Conservation (phyloP, 768 basidiomycete species). For the Cyclocybe aegerita region DNA sequence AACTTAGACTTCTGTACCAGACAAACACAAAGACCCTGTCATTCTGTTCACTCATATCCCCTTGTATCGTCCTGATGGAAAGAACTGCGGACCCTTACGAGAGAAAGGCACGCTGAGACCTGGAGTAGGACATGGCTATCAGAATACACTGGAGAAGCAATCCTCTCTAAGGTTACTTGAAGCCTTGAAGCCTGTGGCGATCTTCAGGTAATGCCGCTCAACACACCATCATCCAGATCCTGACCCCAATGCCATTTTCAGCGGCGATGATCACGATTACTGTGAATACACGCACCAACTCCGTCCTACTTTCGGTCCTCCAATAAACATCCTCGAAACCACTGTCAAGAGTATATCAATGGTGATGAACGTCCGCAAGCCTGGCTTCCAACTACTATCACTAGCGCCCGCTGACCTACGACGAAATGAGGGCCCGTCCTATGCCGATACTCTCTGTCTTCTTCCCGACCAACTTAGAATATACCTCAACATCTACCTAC, state of each 20-base stretch:
- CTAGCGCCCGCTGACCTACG: constrained; percentile 42
- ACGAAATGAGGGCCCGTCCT: constrained; percentile 22
- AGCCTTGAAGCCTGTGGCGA: constrained; percentile 57
- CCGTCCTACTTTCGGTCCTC: constrained; percentile 20
- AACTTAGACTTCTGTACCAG: constrained; percentile 18
- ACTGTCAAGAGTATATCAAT: constrained; percentile 90
- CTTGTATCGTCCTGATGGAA: constrained; percentile 67
- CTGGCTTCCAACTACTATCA: constrained; percentile 90
- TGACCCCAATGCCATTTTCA: constrained; percentile 25
- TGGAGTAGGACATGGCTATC: constrained; percentile 78
- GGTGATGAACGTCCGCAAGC: constrained; percentile 80
- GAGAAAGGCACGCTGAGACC: constrained; percentile 74
- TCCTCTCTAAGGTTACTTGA: constrained; percentile 68
- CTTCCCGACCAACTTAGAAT: constrained; percentile 85
- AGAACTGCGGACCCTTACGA: constrained; percentile 74
- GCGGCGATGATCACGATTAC: constrained; percentile 95
- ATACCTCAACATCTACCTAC: constrained; percentile 72
- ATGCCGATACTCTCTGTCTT: constrained; percentile 65
- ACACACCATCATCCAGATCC: background rate
- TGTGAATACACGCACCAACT: constrained; percentile 68
- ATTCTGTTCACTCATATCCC: constrained; percentile 88
- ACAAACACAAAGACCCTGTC: constrained; percentile 41
- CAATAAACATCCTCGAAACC: constrained; percentile 59
- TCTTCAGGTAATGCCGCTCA: constrained; percentile 63
- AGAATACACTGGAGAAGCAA: constrained; percentile 75